Evolutionary conservation across 2,329 filamentous ascomycete genomes (phyloP).

Genomic region (Pseudogymnoascus verrucosus): DNA sequence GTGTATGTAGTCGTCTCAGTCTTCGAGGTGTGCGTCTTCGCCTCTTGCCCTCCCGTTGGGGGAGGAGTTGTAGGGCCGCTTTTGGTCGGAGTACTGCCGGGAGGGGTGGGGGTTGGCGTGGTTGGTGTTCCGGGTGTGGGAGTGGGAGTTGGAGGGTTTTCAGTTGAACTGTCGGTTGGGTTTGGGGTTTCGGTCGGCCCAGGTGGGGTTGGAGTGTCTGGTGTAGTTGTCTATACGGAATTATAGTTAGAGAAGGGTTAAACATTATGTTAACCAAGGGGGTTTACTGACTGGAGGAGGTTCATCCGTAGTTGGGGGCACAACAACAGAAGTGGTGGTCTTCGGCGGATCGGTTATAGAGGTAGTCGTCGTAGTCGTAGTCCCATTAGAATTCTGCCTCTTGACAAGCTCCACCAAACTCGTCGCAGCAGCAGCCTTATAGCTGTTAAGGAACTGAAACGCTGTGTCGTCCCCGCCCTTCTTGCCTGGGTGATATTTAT

Average conservation of each 20-base stretch:
- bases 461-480: background rate
- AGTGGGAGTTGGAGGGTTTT: background rate
- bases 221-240: background rate
- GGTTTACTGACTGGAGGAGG: background rate
- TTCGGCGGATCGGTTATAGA: background rate
- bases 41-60: background rate
- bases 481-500: background rate
- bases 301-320: background rate
- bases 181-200: background rate
- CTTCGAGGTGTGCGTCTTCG: background rate
- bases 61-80: background rate
- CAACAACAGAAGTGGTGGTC: background rate
- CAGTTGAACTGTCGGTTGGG: background rate
- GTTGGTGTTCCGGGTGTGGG: background rate
- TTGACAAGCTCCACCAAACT: background rate
- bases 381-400: background rate
- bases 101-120: background rate
- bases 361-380: background rate
- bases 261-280: background rate
- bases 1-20: background rate
- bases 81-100: background rate
- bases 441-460: background rate
- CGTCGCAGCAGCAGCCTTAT: background rate
- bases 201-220: background rate
- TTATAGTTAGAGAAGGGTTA: background rate